Evolutionary conservation across 2,329 filamentous ascomycete species (phyloP), one percentile per base, ranked within the genome.

Genomic region (Laburnicola sp.): DNA sequence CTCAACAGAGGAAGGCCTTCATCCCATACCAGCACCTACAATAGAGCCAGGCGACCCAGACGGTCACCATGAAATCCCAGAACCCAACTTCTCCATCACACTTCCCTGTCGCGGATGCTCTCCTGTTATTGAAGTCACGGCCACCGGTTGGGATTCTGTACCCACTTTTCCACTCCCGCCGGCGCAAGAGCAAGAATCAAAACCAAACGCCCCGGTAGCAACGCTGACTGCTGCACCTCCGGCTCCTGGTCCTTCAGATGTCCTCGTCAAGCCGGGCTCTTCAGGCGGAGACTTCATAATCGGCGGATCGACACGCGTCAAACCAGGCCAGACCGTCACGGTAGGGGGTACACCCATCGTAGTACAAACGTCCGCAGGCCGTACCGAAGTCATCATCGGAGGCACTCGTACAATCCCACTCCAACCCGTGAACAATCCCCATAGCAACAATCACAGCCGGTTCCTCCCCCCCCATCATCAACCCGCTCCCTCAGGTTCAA

Each of bases 41-140:
- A 65, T 58, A 27, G 53, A 59, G 8, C 48, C 57, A 5, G 66
- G 65, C 16, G 58, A 67, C 23, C 66, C 65, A 1, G 53, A 67
- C 36, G 67, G 66, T 7, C 66, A 68, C 42, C 61, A 68, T 50
- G 67, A 70, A 34, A 64, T 69, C 23, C 56, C 61, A 5, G 66
- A 69, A 48, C 66, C 64, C 27, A 59, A 66, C 27, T 64, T 69
- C 37, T 64, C 53, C 35, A 54, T 50, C 23, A 70, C 67, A 6
- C 53, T 53, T 22, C 51, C 58, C 1, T 70, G 68, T 43, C 50
- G 51, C 50, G 60, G 62, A 47, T 70, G 65, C 41, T 63, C 62
- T 23, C 65, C 66, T 2, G 51, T 66, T n/a, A 50, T 67, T 31
- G 58, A 67, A 43, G 58, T 69, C 6, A 51, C 61, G 2, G 63